Percentiles rank a stretch among this genome's conserved stretches.
phyloP scores from a whole-genome alignment of 2,329 filamentous ascomycete species.

The Nectriaceae sp. region DNA sequence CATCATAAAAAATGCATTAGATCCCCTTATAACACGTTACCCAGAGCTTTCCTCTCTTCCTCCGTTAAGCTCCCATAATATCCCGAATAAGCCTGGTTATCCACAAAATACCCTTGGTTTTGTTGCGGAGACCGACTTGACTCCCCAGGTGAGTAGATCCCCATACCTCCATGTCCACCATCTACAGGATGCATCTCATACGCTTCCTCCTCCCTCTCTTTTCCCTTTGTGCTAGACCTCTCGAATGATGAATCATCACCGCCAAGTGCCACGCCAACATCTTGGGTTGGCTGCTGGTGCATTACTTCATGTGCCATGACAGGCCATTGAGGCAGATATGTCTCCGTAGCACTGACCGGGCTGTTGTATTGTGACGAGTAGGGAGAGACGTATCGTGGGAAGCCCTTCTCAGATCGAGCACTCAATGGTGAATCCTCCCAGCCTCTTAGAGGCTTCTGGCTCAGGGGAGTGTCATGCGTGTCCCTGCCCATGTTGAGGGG shows the following conservation, averaged over 20 bases:
- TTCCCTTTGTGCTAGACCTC: background rate
- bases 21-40: too few relatives aligned
- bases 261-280: background rate
- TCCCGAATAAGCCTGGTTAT: too few relatives aligned
- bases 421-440: constrained; percentile 58
- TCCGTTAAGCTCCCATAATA: too few relatives aligned
- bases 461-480: constrained; percentile 48
- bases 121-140: too few relatives aligned
- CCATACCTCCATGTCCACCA: constrained; percentile 28
- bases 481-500: constrained; percentile 14
- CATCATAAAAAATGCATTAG: too few relatives aligned
- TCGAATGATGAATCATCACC: too few relatives aligned
- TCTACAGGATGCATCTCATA: constrained; percentile 54
- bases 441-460: constrained; percentile 51
- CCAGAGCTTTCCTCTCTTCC: too few relatives aligned
- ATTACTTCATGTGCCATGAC: constrained; percentile 10
- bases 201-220: constrained; percentile 34
- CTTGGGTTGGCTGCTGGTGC: background rate
- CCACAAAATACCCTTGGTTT: too few relatives aligned
- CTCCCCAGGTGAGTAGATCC: too few relatives aligned
- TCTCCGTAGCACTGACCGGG: constrained; percentile 52
- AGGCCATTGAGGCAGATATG: too few relatives aligned
- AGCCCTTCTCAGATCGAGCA: constrained; percentile 40
- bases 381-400: constrained; percentile 57
- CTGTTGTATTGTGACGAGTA: constrained; percentile 63